phyloP scores from a whole-genome alignment of 2,329 filamentous ascomycete species.

The Diaporthe ampelina region DNA sequence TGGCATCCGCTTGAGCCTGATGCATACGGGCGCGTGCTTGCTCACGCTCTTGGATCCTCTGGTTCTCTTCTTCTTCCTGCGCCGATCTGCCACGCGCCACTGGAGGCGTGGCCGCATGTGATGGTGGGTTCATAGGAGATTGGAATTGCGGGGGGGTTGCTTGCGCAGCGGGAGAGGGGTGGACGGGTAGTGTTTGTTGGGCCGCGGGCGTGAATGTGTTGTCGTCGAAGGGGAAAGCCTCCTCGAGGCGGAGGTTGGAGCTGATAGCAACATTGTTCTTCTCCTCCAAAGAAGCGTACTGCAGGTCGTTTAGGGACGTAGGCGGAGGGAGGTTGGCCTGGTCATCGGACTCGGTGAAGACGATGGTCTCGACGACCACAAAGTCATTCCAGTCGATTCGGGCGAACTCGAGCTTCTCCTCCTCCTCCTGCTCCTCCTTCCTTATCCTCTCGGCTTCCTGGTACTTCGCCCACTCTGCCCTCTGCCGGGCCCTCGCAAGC shows the following conservation, averaged over 20 bases:
- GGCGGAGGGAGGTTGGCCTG: conserved; percentile 88
- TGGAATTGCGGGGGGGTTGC: conserved; percentile 50
- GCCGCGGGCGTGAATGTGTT: conserved; percentile 60
- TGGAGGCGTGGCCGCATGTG: conserved; percentile 56
- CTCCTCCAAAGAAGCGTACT: conserved; percentile 94
- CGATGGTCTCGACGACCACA: conserved; percentile 92
- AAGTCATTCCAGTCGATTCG: conserved; percentile 99
- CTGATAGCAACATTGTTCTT: conserved; percentile 91
- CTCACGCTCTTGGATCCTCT: conserved; percentile 73
- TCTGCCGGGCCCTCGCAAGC: conserved; percentile 83
- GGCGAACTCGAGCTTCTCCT: conserved; percentile 81
- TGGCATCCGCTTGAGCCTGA: conserved; percentile 83
- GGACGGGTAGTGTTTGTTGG: conserved; percentile 59
- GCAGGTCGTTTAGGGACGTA: conserved; percentile 89
- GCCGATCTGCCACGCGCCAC: conserved; percentile 52
- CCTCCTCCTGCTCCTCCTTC: conserved; percentile 88
- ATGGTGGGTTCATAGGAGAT: conserved; percentile 39
- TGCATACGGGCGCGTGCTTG: conserved; percentile 76
- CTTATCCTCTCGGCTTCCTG: conserved; percentile 88
- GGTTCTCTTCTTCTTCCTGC: conserved; percentile 74
- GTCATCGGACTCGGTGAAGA: conserved; percentile 92
- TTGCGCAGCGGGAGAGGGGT: conserved; percentile 58
- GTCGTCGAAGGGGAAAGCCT: conserved; percentile 89
- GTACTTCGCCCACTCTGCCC: conserved; percentile 88
- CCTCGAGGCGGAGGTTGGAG: conserved; percentile 88